These are phyloP conservation scores for Aspergillus avenaceus DNA, from an alignment of 495 filamentous ascomycete genomes.

Conservation along the genomic window DNA sequence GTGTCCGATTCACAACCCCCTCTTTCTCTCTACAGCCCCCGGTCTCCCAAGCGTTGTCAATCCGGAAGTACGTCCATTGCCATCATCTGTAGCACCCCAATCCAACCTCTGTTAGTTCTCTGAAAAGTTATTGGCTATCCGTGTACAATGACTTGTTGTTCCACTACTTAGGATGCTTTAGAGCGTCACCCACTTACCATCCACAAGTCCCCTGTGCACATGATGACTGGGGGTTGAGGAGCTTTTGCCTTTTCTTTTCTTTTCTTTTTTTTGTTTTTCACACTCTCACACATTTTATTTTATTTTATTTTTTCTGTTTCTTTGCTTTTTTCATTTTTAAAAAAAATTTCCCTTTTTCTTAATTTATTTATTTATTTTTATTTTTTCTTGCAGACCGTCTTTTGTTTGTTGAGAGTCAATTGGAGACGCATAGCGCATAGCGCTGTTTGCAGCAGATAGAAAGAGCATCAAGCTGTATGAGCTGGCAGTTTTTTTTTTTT, in stretches of 20 bases:
- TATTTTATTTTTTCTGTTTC: neutral
- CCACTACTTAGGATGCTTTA: conserved; percentile 12
- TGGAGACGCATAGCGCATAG: conserved; percentile 11
- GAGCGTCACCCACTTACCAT: conserved; percentile 8
- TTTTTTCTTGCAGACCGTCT: neutral
- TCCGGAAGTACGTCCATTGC: conserved; percentile 10
- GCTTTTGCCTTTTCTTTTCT: neutral
- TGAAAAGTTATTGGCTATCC: conserved; percentile 10
- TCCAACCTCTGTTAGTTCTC: conserved; percentile 14
- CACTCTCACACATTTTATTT: conserved; percentile 1
- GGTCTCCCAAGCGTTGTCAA: conserved; percentile 10
- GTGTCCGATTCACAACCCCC: conserved; percentile 10
- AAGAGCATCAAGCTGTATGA: conserved; percentile 14
- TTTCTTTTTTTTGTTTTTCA: neutral
- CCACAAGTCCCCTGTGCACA: conserved; percentile 14
- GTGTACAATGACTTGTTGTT: conserved; percentile 15
- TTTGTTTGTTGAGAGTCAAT: conserved; percentile 16
- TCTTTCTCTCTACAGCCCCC: conserved; percentile 10
- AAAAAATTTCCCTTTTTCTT: neutral
- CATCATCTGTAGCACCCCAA: conserved; percentile 17
- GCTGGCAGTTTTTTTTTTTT: conserved; percentile 17
- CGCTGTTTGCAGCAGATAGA: conserved; percentile 10
- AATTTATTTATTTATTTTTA: neutral
- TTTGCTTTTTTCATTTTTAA: neutral
- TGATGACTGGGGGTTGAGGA: neutral